Evolutionary conservation across 2,329 filamentous ascomycete genomes (phyloP).

Genomic region (Sarocladiaceae sp.): DNA sequence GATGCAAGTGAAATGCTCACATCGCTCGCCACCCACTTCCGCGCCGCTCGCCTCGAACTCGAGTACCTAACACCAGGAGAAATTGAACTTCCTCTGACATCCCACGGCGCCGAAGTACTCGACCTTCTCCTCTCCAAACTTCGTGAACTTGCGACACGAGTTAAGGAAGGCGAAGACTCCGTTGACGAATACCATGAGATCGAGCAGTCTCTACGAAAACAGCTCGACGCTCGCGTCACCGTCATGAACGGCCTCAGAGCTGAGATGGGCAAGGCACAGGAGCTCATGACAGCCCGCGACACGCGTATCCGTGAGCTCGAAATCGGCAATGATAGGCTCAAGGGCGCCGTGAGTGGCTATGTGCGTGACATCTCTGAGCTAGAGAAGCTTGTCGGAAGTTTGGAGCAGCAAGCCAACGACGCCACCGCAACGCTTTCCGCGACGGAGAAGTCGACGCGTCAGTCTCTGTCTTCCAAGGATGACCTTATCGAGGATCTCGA

Average conservation of each 20-base stretch:
- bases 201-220: slow-evolving; percentile 51
- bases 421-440: slow-evolving; percentile 26
- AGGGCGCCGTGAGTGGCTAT: slow-evolving; percentile 48
- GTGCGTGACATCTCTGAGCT: slow-evolving; percentile 49
- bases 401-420: slow-evolving; percentile 36
- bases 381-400: slow-evolving; percentile 43
- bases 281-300: slow-evolving; percentile 32
- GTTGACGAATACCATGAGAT: slow-evolving; percentile 58
- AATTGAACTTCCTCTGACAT: slow-evolving; percentile 45
- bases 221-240: slow-evolving; percentile 48
- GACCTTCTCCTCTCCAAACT: slow-evolving; percentile 49
- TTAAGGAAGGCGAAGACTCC: slow-evolving; percentile 44
- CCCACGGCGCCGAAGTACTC: slow-evolving; percentile 51
- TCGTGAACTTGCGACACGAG: slow-evolving; percentile 41
- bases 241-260: slow-evolving; percentile 44
- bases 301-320: slow-evolving; percentile 42
- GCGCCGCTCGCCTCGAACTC: slow-evolving; percentile 54
- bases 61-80: slow-evolving; percentile 60
- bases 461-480: slow-evolving; percentile 31
- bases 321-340: slow-evolving; percentile 44
- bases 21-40: slow-evolving; percentile 45
- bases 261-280: slow-evolving; percentile 33
- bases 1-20: slow-evolving; percentile 46
- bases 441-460: slow-evolving; percentile 26
- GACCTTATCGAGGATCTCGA: slow-evolving; percentile 38